Conservation (phyloP, 1,139 yeast genomes). For the Meyerozyma athensensis region DNA sequence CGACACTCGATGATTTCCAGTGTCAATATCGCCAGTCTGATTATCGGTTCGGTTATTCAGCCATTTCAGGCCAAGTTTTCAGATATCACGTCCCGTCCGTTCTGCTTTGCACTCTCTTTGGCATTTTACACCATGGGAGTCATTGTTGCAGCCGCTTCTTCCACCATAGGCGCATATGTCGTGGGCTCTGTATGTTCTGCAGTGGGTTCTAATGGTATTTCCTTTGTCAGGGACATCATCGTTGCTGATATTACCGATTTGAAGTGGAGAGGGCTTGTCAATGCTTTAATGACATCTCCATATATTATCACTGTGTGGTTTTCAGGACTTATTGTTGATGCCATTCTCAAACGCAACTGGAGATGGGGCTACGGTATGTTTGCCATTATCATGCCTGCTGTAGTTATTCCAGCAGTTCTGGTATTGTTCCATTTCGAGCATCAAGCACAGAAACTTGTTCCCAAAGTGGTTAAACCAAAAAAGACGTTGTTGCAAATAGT, state of each 20-base stretch:
- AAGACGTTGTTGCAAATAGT: conserved; percentile 7
- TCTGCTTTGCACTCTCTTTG: conserved; percentile 18
- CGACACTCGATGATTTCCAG: conserved; percentile 31
- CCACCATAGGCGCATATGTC: conserved; percentile 24
- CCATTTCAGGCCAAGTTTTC: conserved; percentile 28
- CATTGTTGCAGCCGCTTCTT: conserved; percentile 22
- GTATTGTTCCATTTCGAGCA: conserved; percentile 23
- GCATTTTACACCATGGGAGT: conserved; percentile 23
- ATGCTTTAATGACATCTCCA: conserved; percentile 23
- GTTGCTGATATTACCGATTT: conserved; percentile 30
- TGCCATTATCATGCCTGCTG: conserved; percentile 29
- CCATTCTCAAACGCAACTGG: conserved; percentile 25
- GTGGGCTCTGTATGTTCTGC: conserved; percentile 25
- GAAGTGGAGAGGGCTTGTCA: conserved; percentile 27
- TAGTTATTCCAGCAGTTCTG: conserved; percentile 22
- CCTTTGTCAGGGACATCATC: conserved; percentile 18
- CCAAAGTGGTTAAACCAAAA: not conserved
- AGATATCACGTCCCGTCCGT: conserved; percentile 26
- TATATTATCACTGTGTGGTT: conserved; percentile 30
- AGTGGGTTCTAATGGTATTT: conserved; percentile 24
- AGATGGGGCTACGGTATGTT: conserved; percentile 41
- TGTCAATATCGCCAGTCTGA: conserved; percentile 23
- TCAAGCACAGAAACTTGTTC: conserved; percentile 17
- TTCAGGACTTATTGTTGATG: conserved; percentile 26
- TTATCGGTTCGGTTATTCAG: conserved; percentile 24